Percentiles rank a stretch among this genome's conserved stretches.
phyloP scores from a whole-genome alignment of 2,329 filamentous ascomycete species.

The Penicillium hesseltinei region DNA sequence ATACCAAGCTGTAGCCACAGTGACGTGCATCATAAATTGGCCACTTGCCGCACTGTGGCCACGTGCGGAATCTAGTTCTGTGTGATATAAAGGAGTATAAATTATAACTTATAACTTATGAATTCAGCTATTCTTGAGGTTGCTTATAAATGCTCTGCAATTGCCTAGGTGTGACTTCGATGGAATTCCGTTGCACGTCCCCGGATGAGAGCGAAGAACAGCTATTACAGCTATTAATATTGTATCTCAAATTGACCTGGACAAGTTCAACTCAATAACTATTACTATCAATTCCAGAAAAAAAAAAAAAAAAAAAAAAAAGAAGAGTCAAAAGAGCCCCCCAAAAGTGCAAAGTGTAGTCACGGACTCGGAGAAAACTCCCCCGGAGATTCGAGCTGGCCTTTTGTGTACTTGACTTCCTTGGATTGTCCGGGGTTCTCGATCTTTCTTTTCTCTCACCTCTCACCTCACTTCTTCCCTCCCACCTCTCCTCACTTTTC shows the following conservation, averaged over 20 bases:
- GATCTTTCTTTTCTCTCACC: conserved; percentile 13
- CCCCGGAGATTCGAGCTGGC: conserved; percentile 29
- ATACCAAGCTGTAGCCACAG: background rate
- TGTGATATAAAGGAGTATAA: background rate
- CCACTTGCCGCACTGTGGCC: conserved; percentile 1
- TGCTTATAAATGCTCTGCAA: too few relatives aligned
- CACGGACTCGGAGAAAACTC: conserved; percentile 26
- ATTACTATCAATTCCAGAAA: background rate
- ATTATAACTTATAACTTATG: background rate
- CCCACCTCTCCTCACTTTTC: conserved; percentile 13
- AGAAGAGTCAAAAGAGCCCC: background rate
- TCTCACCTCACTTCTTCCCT: conserved; percentile 21
- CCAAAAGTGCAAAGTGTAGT: background rate
- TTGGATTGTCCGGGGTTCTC: conserved; percentile 21
- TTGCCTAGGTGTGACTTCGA: background rate
- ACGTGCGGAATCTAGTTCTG: background rate
- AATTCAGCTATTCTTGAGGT: too few relatives aligned
- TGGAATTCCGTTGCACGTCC: background rate
- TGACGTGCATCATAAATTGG: conserved; percentile 6
- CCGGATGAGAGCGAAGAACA: background rate
- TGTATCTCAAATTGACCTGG: background rate
- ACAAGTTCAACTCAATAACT: background rate
- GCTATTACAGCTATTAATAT: background rate
- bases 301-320: background rate
- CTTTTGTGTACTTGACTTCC: conserved; percentile 21